These are phyloP conservation scores for Mycosarcoma maydis DNA, from an alignment of 1,284 basidiomycete species.

Conservation along the genomic window DNA sequence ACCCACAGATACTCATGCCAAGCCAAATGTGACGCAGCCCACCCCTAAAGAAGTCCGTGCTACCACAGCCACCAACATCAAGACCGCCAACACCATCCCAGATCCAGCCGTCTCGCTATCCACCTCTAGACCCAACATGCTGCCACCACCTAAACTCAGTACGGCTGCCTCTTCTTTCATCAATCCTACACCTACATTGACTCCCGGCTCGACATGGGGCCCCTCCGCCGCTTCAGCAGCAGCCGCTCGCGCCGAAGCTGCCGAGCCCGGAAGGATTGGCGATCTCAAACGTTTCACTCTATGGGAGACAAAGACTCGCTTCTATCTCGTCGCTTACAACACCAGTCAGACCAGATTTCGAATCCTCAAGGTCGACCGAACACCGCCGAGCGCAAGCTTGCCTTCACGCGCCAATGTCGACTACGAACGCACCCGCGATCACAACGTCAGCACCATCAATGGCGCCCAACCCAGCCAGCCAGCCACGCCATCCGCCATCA, in stretches of 20 bases:
- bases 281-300: slow-evolving; percentile 63
- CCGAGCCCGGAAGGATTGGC: slow-evolving; percentile 50
- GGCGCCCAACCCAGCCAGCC: background rate
- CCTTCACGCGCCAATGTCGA: slow-evolving; percentile 8
- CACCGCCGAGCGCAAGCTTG: slow-evolving; percentile 39
- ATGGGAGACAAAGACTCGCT: slow-evolving; percentile 64
- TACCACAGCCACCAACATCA: slow-evolving; percentile 15
- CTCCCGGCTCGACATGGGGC: slow-evolving; percentile 47
- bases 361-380: slow-evolving; percentile 63
- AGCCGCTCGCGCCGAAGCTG: slow-evolving; percentile 39
- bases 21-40: background rate
- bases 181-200: slow-evolving; percentile 41
- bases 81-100: slow-evolving; percentile 38
- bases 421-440: slow-evolving; percentile 9
- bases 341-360: slow-evolving; percentile 61
- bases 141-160: slow-evolving; percentile 35
- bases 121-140: slow-evolving; percentile 34
- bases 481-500: background rate
- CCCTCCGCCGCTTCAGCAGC: slow-evolving; percentile 39
- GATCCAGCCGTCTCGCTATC: slow-evolving; percentile 43
- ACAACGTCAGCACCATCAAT: background rate
- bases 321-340: slow-evolving; percentile 64
- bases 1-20: background rate
- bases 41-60: slow-evolving; percentile 31
- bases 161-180: slow-evolving; percentile 46